Base-by-base conservation (phyloP, 495 filamentous ascomycete genomes). In the Rostrohypoxylon terebratum region DNA sequence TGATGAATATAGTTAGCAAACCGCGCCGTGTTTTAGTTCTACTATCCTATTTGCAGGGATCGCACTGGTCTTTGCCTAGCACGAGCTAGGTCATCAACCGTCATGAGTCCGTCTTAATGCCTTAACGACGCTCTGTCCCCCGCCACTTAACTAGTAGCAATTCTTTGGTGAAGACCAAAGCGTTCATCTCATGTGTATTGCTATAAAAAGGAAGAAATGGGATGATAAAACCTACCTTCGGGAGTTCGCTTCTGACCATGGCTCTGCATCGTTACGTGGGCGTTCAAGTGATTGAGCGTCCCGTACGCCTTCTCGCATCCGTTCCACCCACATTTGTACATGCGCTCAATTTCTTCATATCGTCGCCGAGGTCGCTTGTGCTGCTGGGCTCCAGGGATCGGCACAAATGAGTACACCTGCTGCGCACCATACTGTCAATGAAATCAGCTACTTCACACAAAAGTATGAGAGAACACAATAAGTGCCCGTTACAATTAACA, bases 251-350 rank as follows among this genome's bases (percentile, higher is more conserved):
- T 98, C 47, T 86, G 81, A 4, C 95, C 95, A 70, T 98, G 95
- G 60, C 91, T 94, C 78, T 98, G 95, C 95, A 98, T 98, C 18
- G 95, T 98, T 55, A 98, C 95, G 76, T 98, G 95, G 33, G 95
- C 95, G 74, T 98, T 98, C 74, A 98, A 80, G 79, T 98, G 95
- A 78, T 98, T 98, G 63, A 98, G 82, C 23, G 95, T 98, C 63
- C 95, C 95, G 75, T 98, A 98, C 11, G 95, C 95, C 81, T 98
- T 98, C 78, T 98, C 96, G 79, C 96, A 99, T 4, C 94, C 94
- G 68, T 97, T 93, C 93, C 94, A 98, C 9, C 96, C 96, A 82
- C 96, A 99, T 81, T 97, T 98, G 84, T 99, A 99, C 96, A 99
- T 99, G 66, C 96, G 91, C 85, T 99, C 96, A 77, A 99, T 99